Evolutionary conservation across 371 early-diverging fungal species (phyloP), one percentile per base, ranked within the genome.

Genomic region (Rhizopus microsporus): DNA sequence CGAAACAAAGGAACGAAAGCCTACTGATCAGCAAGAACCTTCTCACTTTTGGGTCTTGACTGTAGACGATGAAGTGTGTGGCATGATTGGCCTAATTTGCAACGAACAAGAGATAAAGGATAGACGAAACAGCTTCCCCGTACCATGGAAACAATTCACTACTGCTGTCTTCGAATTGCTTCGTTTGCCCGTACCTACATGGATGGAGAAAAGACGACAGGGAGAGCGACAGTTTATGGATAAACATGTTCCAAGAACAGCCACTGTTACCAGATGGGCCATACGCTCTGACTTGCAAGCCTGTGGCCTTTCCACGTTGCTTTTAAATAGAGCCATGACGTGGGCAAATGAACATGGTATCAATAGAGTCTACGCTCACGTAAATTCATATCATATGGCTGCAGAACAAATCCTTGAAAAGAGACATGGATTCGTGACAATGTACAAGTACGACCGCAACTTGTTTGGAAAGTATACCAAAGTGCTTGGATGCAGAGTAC

Each of bases 11-110:
- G 68, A 62, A 42, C 62, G 60, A 61, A 71, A 67, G 38, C 68
- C 69, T 1, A 50, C 58, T 8, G 43, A 63, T 4, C 66, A 75
- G 34, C 68, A 62, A 12, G 48, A 59, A 1, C 69, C 74, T 16
- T 67, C 72, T 30, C 75, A 75, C 40, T 80, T 80, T 48, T 80
- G 80, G 80, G 72, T 80, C 0, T 54, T 80, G 15, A 49, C 59
- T 0, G 54, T 75, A 38, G 72, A 77, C 17, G 61, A 62, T 30
- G 54, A 51, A 2, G 57, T 65, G 5, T 65, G 69, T 39, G 80
- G 75, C 33, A 77, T 75, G 57, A 54, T 77, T 45, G 80, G 69
- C 8, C 47, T 78, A 29, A 62, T 65, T 2, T 57, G 53, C n/a
- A 64, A 69, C 53, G 54, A 40, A n/a, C 47, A 70, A 40, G 62